Conservation (phyloP, 257 asterid species). For the Capsicum baccatum region DNA sequence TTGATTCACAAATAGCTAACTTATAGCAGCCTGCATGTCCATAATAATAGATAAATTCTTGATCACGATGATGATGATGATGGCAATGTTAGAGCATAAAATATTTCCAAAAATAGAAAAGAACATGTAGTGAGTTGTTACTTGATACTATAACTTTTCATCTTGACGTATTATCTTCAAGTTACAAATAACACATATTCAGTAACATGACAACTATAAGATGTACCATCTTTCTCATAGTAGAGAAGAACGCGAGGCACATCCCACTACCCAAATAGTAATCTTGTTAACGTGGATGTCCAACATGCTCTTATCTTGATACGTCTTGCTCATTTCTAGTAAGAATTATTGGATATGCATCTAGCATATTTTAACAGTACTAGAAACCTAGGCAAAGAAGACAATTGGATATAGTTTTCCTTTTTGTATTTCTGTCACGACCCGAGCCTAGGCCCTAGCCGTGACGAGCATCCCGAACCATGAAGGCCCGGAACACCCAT, state of each 20-base stretch:
- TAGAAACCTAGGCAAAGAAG: constrained; percentile 8
- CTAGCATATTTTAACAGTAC: constrained; percentile 11
- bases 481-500: too few relatives aligned
- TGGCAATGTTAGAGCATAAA: constrained; percentile 6
- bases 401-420: background rate
- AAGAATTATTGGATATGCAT: background rate
- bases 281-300: constrained; percentile 10
- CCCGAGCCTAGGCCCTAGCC: too few relatives aligned
- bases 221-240: constrained; percentile 23
- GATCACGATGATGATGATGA: background rate
- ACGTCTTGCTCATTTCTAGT: background rate
- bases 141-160: constrained; percentile 7
- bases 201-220: constrained; percentile 7
- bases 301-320: constrained; percentile 14
- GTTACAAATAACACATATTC: constrained; percentile 7
- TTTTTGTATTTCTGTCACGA: background rate
- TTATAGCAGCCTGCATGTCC: constrained; percentile 70
- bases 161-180: background rate
- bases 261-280: background rate
- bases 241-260: background rate
- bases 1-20: constrained; percentile 77
- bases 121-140: constrained; percentile 20
- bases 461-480: too few relatives aligned
- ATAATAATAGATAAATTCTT: constrained; percentile 30
- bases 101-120: constrained; percentile 13